These are phyloP conservation scores for Scenedesmus sp. DNA, from an alignment of 163 green algal species.

Conservation along the genomic window DNA sequence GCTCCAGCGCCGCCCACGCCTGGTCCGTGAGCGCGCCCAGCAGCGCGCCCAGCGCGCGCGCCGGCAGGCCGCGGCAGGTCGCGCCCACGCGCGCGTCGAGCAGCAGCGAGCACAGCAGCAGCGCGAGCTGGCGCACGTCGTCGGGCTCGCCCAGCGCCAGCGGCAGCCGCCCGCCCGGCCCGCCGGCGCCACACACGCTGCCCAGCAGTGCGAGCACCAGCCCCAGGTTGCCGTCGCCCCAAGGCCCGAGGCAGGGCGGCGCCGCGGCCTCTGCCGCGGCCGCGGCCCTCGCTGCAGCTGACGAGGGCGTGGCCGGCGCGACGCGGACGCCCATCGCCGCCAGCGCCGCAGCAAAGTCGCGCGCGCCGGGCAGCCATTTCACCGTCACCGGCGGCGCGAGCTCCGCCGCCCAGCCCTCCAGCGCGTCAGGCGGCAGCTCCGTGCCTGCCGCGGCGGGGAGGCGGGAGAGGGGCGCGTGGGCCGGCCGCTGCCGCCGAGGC, in stretches of 20 bases:
- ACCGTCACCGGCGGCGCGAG: neutral
- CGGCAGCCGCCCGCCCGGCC: neutral
- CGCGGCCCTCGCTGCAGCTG: constrained; percentile 1
- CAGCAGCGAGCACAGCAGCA: constrained; percentile 28
- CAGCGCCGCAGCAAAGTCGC: constrained; percentile 26
- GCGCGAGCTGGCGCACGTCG: constrained; percentile 8
- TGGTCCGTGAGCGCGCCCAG: neutral
- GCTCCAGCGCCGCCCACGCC: constrained; percentile 26
- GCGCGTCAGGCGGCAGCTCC: too few relatives aligned
- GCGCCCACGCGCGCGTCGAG: neutral
- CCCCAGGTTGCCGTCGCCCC: neutral
- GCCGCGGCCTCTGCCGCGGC: neutral
- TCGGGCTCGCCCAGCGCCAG: neutral
- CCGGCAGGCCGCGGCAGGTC: neutral
- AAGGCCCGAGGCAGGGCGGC: neutral
- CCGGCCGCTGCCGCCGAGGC: constrained; percentile 7
- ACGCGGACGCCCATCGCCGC: constrained; percentile 19
- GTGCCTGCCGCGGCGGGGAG: neutral
- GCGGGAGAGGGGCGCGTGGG: neutral
- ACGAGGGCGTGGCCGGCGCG: neutral
- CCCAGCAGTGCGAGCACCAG: constrained; percentile 17
- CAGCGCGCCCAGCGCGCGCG: constrained; percentile 10
- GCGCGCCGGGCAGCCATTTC: constrained; percentile 18
- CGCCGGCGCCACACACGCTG: neutral
- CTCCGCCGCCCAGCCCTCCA: too few relatives aligned